phyloP scores from a whole-genome alignment of 345 rosid genomes.

The Eucalyptus caleyi region DNA sequence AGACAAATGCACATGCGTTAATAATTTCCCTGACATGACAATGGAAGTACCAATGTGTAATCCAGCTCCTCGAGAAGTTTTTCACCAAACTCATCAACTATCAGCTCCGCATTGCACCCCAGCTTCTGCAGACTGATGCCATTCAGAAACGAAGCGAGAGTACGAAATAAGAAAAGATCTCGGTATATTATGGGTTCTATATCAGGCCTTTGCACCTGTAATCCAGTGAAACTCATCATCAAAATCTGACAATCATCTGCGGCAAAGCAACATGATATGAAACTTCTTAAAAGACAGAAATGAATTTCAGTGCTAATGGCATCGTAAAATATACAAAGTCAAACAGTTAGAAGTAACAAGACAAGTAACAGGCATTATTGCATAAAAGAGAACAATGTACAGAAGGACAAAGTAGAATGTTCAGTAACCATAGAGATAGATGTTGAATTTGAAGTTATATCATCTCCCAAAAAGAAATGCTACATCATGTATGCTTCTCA shows the following conservation, averaged over 20 bases:
- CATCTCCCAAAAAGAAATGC: not conserved
- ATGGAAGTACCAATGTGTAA: slow-evolving; percentile 68
- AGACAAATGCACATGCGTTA: too few species aligned
- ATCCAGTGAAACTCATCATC: not conserved
- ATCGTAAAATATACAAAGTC: not conserved
- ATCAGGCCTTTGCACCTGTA: slow-evolving; percentile 85
- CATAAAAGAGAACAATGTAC: not conserved
- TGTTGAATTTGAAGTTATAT: not conserved
- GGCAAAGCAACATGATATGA: not conserved
- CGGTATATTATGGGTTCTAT: slow-evolving; percentile 93
- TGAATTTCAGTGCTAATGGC: not conserved
- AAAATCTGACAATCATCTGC: not conserved
- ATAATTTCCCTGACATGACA: too few species aligned
- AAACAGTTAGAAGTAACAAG: not conserved
- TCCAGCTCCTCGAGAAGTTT: slow-evolving; percentile 98
- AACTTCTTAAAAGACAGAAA: not conserved
- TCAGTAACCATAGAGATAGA: not conserved
- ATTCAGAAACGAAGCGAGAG: slow-evolving; percentile 87
- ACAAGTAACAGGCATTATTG: not conserved
- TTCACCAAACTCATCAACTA: slow-evolving; percentile 97
- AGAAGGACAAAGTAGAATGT: not conserved
- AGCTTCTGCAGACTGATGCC: slow-evolving; percentile 80
- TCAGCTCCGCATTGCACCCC: slow-evolving; percentile 94
- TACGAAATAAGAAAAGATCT: slow-evolving; percentile 93
- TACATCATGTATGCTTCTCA: not conserved